A percentile compares a stretch with the other conserved stretches of the same genome.
Conservation (phyloP, 768 basidiomycete species). For the Suillus variegatus region DNA sequence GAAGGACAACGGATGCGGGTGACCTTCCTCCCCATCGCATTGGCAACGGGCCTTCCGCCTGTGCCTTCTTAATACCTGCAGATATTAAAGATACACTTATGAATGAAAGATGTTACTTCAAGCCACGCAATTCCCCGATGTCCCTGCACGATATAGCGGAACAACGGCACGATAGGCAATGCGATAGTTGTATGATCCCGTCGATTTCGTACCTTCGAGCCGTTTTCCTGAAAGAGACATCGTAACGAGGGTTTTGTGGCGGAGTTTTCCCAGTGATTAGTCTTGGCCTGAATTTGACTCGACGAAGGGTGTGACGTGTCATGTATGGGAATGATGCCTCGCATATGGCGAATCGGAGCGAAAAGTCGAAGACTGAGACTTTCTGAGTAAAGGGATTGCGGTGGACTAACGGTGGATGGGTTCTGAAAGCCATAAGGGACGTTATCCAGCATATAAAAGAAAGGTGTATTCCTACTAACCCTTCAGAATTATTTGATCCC, state of each 20-base stretch:
- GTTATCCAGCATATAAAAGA: no score
- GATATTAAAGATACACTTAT: not conserved
- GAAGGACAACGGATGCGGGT: not conserved
- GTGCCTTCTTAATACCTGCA: conserved; percentile 7
- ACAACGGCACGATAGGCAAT: not conserved
- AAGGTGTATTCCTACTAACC: no score
- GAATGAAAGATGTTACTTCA: not conserved
- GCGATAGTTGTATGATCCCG: not conserved
- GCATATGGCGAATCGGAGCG: no score
- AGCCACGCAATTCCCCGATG: not conserved
- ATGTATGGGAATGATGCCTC: no score
- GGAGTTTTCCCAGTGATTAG: no score
- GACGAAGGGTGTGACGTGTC: no score
- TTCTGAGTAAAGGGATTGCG: no score
- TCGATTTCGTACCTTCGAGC: not conserved
- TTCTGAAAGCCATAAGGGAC: no score
- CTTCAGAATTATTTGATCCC: no score
- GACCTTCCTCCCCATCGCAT: conserved; percentile 36
- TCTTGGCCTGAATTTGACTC: no score
- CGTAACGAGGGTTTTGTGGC: not conserved
- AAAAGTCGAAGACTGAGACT: no score
- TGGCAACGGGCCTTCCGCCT: conserved; percentile 27
- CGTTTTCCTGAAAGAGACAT: not conserved
- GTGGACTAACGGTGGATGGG: no score
- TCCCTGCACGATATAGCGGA: not conserved